Evolutionary conservation across 495 filamentous ascomycete genomes (phyloP).

Genomic region (Gamarada debralockiae): DNA sequence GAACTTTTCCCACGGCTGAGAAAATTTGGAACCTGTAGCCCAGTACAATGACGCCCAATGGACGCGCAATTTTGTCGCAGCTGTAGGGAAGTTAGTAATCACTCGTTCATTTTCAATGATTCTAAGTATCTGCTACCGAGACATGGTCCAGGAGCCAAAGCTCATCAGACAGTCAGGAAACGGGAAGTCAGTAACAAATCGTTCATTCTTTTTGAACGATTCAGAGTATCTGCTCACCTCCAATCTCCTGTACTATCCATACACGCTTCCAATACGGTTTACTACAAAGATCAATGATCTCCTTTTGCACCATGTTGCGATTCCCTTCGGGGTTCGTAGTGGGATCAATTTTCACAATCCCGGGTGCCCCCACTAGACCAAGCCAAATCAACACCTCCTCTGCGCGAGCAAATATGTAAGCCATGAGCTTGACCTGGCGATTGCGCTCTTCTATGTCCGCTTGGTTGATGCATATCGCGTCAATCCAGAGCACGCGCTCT

Average conservation of each 20-base stretch:
- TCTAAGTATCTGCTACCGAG: too few species aligned
- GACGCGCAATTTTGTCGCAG: constrained; percentile 4
- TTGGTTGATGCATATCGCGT: constrained; percentile 8
- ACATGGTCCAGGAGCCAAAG: too few species aligned
- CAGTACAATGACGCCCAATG: constrained; percentile 3
- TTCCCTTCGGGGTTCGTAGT: too few species aligned
- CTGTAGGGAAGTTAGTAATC: background rate
- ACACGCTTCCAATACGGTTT: constrained; percentile 10
- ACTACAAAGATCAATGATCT: background rate
- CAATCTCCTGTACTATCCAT: constrained; percentile 19
- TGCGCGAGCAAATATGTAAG: background rate
- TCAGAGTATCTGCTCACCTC: background rate
- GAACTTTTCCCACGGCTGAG: constrained; percentile 1
- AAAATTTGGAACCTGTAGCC: too few species aligned
- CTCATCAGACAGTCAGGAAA: too few species aligned
- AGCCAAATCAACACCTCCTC: background rate
- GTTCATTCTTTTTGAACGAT: background rate
- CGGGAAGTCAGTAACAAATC: background rate
- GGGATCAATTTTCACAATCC: constrained; percentile 17
- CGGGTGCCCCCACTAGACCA: background rate
- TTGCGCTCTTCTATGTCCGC: constrained; percentile 5
- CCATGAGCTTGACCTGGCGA: constrained; percentile 4
- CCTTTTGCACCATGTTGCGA: too few species aligned
- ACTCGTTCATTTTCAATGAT: too few species aligned
- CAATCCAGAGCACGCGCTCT: constrained; percentile 8